These are phyloP conservation scores for Talaromyces islandicus DNA, from an alignment of 2,329 filamentous ascomycete genomes.

Conservation along the genomic window DNA sequence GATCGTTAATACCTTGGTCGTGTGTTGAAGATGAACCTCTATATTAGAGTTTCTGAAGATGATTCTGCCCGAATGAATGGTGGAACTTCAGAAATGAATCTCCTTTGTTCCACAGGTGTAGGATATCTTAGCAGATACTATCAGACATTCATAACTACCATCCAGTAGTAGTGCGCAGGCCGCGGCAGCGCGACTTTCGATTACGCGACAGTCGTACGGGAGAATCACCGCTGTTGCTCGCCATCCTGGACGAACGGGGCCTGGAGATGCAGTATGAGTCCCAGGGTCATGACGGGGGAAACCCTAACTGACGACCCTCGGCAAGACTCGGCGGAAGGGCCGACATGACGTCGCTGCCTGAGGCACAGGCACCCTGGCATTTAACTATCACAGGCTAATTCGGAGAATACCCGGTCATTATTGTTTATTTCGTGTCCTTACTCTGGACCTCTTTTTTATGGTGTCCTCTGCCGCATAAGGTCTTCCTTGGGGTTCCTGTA, in stretches of 20 bases:
- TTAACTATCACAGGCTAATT: background rate
- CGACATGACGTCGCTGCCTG: background rate
- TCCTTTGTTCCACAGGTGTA: background rate
- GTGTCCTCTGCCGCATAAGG: no score
- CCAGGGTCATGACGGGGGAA: background rate
- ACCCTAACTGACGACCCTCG: background rate
- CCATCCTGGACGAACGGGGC: no score
- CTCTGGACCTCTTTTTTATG: background rate
- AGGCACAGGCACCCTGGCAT: no score
- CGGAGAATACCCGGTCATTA: background rate
- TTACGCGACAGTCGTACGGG: slow-evolving; percentile 6
- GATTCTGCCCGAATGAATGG: background rate
- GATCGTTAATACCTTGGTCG: background rate
- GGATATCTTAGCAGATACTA: background rate
- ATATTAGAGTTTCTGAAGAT: background rate
- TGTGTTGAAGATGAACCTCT: background rate
- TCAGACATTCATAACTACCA: slow-evolving; percentile 10
- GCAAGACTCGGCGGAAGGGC: background rate
- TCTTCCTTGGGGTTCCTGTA: no score
- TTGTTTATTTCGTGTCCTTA: background rate
- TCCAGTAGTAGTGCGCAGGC: slow-evolving; percentile 14
- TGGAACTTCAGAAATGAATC: background rate
- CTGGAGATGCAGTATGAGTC: background rate
- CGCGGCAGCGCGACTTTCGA: slow-evolving; percentile 14
- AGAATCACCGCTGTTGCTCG: no score